These are phyloP conservation scores for Fusarium sacchari DNA, from an alignment of 2,329 filamentous ascomycete species.

Conservation along the genomic window DNA sequence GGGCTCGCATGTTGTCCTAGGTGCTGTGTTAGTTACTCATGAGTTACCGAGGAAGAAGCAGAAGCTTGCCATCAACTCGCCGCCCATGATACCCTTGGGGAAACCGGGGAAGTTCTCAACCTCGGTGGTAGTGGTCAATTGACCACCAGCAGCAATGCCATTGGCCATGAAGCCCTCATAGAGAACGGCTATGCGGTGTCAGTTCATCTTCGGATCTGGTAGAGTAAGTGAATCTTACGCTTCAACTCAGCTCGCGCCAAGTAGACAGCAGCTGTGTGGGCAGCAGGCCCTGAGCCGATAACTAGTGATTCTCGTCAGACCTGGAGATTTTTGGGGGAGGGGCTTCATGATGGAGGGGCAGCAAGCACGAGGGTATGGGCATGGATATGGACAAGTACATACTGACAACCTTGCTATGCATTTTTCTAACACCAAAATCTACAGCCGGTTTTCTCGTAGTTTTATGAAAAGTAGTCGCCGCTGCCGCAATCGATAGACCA, in stretches of 20 bases:
- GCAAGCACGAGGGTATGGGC: background rate
- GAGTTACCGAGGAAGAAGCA: background rate
- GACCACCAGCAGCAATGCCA: constrained; percentile 93
- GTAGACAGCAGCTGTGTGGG: constrained; percentile 97
- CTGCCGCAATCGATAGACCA: constrained; percentile 77
- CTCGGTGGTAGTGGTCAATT: constrained; percentile 98
- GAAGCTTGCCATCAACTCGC: constrained; percentile 79
- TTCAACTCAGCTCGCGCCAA: constrained; percentile 93
- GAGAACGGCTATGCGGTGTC: constrained; percentile 71
- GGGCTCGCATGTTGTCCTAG: constrained; percentile 87
- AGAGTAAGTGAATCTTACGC: constrained; percentile 59
- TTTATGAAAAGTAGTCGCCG: constrained; percentile 70
- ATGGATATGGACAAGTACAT: constrained; percentile 53
- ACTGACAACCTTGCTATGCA: constrained; percentile 95
- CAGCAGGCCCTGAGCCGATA: constrained; percentile 94
- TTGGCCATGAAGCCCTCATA: constrained; percentile 99
- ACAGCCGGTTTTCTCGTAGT: constrained; percentile 51
- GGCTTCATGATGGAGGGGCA: constrained; percentile 24
- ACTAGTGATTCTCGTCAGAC: constrained; percentile 54
- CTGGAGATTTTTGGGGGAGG: background rate
- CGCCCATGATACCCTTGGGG: constrained; percentile 85
- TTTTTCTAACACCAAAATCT: constrained; percentile 64
- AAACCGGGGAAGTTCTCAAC: constrained; percentile 99
- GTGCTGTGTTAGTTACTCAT: background rate
- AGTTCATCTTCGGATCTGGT: background rate